Percentiles rank a stretch among this genome's conserved stretches.
phyloP scores from a whole-genome alignment of 352 stramenopile genomes.

The Phytopythium litorale region DNA sequence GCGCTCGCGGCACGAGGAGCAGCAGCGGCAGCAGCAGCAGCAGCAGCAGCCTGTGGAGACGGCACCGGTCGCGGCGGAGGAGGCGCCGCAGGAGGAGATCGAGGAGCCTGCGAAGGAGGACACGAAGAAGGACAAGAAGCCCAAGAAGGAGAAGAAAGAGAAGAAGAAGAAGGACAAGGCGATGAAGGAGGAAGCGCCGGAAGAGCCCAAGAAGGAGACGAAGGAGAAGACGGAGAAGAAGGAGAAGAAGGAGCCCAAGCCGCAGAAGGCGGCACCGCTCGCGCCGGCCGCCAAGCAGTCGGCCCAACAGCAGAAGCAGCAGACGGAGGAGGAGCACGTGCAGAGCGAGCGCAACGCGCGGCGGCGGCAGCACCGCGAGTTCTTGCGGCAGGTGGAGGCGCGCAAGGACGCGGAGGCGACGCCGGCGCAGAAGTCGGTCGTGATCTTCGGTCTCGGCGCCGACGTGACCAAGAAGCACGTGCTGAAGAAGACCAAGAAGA shows the following conservation, averaged over 20 bases:
- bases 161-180: slow-evolving; percentile 6
- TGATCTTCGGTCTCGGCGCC: slow-evolving; percentile 68
- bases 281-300: slow-evolving; percentile 7
- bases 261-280: slow-evolving; percentile 4
- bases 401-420: slow-evolving; percentile 55
- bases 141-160: slow-evolving; percentile 11
- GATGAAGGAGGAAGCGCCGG: slow-evolving; percentile 4
- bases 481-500: slow-evolving; percentile 78
- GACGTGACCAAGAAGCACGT: slow-evolving; percentile 76
- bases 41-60: slow-evolving; percentile 16
- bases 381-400: slow-evolving; percentile 62
- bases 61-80: slow-evolving; percentile 9
- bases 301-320: slow-evolving; percentile 6
- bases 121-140: slow-evolving; percentile 14
- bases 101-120: slow-evolving; percentile 12
- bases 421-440: slow-evolving; percentile 59
- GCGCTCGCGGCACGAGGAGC: slow-evolving; percentile 29
- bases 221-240: slow-evolving; percentile 27
- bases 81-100: slow-evolving; percentile 15
- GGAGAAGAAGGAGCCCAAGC: slow-evolving; percentile 6
- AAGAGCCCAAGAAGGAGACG: slow-evolving; percentile 14
- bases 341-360: slow-evolving; percentile 82
- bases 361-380: slow-evolving; percentile 71
- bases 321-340: slow-evolving; percentile 20
- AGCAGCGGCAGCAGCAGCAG: slow-evolving; percentile 13